These are phyloP conservation scores for Chrysoporthe puriensis DNA, from an alignment of 2,329 filamentous ascomycete species.

Conservation along the genomic window DNA sequence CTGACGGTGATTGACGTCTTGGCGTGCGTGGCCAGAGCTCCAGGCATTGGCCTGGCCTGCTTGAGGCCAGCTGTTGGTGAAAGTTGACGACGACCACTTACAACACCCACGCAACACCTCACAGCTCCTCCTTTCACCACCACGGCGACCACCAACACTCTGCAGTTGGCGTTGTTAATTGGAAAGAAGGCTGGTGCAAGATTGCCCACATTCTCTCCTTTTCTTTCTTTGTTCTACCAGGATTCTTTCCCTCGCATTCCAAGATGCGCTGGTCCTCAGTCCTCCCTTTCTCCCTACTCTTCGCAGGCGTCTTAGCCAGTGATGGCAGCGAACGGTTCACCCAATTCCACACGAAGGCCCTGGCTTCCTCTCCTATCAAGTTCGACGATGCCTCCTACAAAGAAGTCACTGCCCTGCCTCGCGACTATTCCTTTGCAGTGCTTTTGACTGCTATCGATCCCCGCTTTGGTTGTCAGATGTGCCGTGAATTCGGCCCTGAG, in stretches of 20 bases:
- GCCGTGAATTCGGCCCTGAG: conserved; percentile 89
- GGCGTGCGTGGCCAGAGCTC: conserved; percentile 22
- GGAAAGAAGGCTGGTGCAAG: conserved; percentile 16
- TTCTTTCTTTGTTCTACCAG: conserved; percentile 1
- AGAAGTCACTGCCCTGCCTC: conserved; percentile 73
- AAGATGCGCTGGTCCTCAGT: conserved; percentile 72
- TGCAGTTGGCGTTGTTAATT: conserved; percentile 18
- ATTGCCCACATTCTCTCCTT: neutral
- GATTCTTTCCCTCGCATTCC: conserved; percentile 27
- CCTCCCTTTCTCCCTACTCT: conserved; percentile 65
- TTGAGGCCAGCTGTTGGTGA: conserved; percentile 23
- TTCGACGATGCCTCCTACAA: conserved; percentile 77
- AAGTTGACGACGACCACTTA: neutral
- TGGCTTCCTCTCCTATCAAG: conserved; percentile 70
- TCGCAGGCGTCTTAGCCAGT: conserved; percentile 54
- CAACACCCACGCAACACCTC: conserved; percentile 1
- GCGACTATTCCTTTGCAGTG: conserved; percentile 82
- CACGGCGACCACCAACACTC: conserved; percentile 8
- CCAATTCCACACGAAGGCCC: conserved; percentile 70
- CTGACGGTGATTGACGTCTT: conserved; percentile 11
- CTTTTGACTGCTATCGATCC: conserved; percentile 85
- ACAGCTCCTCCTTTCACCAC: neutral
- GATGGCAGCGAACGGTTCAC: conserved; percentile 74
- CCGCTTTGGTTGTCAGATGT: conserved; percentile 83
- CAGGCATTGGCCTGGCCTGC: neutral